Percentiles rank a stretch among this genome's conserved stretches.
These are phyloP conservation scores for Peronospora farinosa DNA, from an alignment of 352 stramenopile species.

Conservation along the genomic window DNA sequence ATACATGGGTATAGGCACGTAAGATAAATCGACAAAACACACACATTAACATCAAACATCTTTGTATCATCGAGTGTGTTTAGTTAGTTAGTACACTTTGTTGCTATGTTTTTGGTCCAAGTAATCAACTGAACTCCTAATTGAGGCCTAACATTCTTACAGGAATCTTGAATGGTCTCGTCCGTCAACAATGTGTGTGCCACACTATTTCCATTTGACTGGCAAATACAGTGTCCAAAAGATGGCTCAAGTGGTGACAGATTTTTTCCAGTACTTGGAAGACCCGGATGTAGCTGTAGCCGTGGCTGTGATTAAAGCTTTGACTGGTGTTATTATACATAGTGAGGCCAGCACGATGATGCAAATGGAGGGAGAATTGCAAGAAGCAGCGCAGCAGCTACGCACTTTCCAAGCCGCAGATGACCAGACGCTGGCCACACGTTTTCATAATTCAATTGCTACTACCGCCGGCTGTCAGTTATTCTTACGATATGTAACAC, in stretches of 20 bases:
- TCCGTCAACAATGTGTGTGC: background rate
- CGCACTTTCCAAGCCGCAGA: conserved; percentile 50
- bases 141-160: no score
- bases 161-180: no score
- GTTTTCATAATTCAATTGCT: conserved; percentile 85
- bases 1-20: conserved; percentile 34
- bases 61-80: no score
- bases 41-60: background rate
- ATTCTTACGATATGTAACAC: conserved; percentile 91
- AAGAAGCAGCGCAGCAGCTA: conserved; percentile 73
- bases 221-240: background rate
- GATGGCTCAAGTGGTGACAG: conserved; percentile 43
- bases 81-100: no score
- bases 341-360: conserved; percentile 93
- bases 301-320: conserved; percentile 90
- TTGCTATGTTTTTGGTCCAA: no score
- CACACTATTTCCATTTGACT: conserved; percentile 1
- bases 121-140: no score
- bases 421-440: conserved; percentile 30
- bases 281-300: conserved; percentile 84
- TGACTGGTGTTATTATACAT: conserved; percentile 88
- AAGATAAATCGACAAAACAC: background rate
- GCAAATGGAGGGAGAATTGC: conserved; percentile 90
- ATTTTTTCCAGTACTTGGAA: conserved; percentile 67
- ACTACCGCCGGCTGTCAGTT: conserved; percentile 89